Base-by-base conservation (phyloP, 148 eudicot genomes). In the Rhododendron williamsianum region DNA sequence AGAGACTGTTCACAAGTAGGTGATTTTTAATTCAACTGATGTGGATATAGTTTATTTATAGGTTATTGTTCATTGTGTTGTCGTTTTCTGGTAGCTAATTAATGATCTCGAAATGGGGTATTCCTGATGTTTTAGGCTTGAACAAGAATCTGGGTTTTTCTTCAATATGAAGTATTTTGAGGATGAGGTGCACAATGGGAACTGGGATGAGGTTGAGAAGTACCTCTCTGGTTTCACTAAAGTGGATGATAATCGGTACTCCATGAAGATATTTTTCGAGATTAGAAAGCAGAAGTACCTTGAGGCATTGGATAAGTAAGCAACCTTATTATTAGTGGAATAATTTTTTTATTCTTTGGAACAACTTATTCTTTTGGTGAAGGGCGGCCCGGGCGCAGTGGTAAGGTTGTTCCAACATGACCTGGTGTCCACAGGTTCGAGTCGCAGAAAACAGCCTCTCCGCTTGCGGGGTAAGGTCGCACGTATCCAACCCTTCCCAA, bases 1-100 rank as follows among this genome's bases (percentile, higher is more conserved):
- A 80, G 98, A 94, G 89, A 91, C 98, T 88, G 98, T 94, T 87
- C 98, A 94, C 92, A 94, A 90, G 98, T 94, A 86, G 43, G 92
- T 91, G 36, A 79, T 48, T 78, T 78, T 83, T 7, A 18, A 23
- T 72, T 78, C 6, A 1, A 60, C 25, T n/a, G 11, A 1, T 60
- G 19, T 27, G 33, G 9, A 9, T 18, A 46, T 21, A 30, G n/a
- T 19, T 9, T 78, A n/a, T 83, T 69, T 73, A 46, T 87, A 16
- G 76, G 49, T 69, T 30, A 51, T 72, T 51, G 41, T 16, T 6
- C 74, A 6, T 81, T 71, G 2, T 81, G 73, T 76, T 76, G 54
- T 81, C 73, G 12, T 80, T 85, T 63, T 71, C 19, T 49, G 81
- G 35, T 43, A 74, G 36, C 65, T 84, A 77, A 54, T 56, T 27